These are phyloP conservation scores for Keqinozyma sinolaborantium DNA, from an alignment of 1,139 yeast genomes.

Conservation along the genomic window DNA sequence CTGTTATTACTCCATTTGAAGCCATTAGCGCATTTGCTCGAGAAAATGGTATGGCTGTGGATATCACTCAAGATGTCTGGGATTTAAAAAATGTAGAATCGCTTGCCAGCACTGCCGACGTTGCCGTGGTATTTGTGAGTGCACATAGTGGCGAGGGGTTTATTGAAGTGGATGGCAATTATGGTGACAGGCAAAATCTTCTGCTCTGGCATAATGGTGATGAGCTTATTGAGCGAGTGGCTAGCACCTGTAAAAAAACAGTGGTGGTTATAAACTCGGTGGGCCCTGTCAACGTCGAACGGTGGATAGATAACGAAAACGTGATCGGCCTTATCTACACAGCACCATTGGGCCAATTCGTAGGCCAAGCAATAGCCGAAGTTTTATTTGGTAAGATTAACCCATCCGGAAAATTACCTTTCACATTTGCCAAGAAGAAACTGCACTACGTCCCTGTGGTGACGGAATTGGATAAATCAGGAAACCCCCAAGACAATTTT, in stretches of 20 bases:
- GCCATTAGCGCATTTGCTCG: slow-evolving; percentile 45
- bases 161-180: slow-evolving; percentile 53
- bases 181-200: slow-evolving; percentile 56
- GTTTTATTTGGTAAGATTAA: slow-evolving; percentile 54
- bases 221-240: slow-evolving; percentile 45
- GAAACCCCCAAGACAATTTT: slow-evolving; percentile 46
- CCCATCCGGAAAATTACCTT: slow-evolving; percentile 63
- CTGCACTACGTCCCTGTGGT: slow-evolving; percentile 53
- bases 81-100: slow-evolving; percentile 41
- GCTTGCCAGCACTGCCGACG: slow-evolving; percentile 46
- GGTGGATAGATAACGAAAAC: slow-evolving; percentile 56
- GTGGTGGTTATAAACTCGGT: slow-evolving; percentile 56
- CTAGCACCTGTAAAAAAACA: slow-evolving; percentile 49
- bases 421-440: slow-evolving; percentile 55
- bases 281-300: slow-evolving; percentile 59
- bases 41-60: slow-evolving; percentile 42
- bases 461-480: slow-evolving; percentile 34
- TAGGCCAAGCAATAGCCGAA: slow-evolving; percentile 39
- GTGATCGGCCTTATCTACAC: slow-evolving; percentile 55
- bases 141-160: slow-evolving; percentile 60
- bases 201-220: slow-evolving; percentile 64
- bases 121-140: slow-evolving; percentile 49
- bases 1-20: slow-evolving; percentile 52
- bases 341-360: slow-evolving; percentile 57
- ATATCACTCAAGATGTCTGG: slow-evolving; percentile 40